Percentiles rank a stretch among this genome's conserved stretches.
phyloP scores from a whole-genome alignment of 2,329 filamentous ascomycete species.

The Bipolaris cookei region DNA sequence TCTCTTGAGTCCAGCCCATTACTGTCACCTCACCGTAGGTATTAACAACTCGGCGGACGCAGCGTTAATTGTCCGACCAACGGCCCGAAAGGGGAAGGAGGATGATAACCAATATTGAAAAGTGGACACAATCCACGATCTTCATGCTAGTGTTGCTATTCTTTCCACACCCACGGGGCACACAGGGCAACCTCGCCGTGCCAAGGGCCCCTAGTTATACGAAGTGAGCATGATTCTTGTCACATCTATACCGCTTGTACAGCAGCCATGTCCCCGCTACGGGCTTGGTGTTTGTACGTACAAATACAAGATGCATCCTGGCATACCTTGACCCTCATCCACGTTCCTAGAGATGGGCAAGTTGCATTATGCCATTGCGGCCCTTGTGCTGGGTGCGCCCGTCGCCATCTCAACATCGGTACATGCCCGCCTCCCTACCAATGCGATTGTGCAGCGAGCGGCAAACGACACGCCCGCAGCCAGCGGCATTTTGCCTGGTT shows the following conservation, averaged over 20 bases:
- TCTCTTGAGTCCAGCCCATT: too few relatives aligned
- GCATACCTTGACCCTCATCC: neutral
- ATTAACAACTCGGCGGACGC: neutral
- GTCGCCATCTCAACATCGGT: neutral
- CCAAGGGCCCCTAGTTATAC: conserved; percentile 1
- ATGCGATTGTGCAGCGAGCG: conserved; percentile 1
- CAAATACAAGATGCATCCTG: conserved; percentile 1
- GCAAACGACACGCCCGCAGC: neutral
- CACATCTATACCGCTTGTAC: neutral
- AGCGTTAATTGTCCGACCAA: neutral
- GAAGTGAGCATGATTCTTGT: conserved; percentile 5
- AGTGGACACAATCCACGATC: conserved; percentile 5
- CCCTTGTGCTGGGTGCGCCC: conserved; percentile 10
- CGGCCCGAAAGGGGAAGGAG: conserved; percentile 1
- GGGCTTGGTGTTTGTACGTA: conserved; percentile 11
- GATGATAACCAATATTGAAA: conserved; percentile 7
- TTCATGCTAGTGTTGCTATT: conserved; percentile 7
- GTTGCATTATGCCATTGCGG: conserved; percentile 5
- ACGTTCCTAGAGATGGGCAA: neutral
- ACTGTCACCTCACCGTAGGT: neutral
- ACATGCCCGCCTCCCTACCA: neutral
- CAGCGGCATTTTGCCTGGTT: conserved; percentile 5
- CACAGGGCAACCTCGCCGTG: conserved; percentile 1
- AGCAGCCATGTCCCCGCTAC: neutral
- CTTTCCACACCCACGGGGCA: neutral